Conservation (phyloP, 352 stramenopile genomes). For the Peronospora belbahrii region DNA sequence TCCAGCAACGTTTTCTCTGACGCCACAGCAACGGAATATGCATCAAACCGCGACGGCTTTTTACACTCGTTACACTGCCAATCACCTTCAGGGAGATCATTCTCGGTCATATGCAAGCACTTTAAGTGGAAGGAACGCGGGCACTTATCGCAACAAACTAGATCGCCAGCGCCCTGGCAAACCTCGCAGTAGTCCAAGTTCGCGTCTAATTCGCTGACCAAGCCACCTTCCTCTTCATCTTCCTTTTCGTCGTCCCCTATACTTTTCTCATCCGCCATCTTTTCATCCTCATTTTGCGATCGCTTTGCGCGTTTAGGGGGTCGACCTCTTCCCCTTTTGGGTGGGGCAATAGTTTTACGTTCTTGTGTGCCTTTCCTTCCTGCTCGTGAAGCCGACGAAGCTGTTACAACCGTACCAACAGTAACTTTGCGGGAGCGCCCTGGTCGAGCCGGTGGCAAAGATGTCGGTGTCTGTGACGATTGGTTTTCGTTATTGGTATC, state of each 20-base stretch:
- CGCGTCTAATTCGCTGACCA: slow-evolving; percentile 59
- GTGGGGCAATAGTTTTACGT: slow-evolving; percentile 2
- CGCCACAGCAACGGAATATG: slow-evolving; percentile 37
- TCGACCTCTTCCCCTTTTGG: slow-evolving; percentile 18
- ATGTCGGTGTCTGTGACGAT: neutral
- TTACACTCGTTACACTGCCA: slow-evolving; percentile 76
- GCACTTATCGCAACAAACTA: slow-evolving; percentile 89
- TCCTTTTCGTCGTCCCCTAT: slow-evolving; percentile 9
- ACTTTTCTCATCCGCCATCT: slow-evolving; percentile 18
- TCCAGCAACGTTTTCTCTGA: slow-evolving; percentile 41
- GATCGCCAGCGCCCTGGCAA: slow-evolving; percentile 72
- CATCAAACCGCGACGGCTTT: slow-evolving; percentile 61
- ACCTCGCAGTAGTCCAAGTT: slow-evolving; percentile 83
- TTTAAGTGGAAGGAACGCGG: slow-evolving; percentile 87
- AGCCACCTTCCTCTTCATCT: slow-evolving; percentile 19
- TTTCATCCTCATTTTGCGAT: slow-evolving; percentile 10
- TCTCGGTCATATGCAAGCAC: slow-evolving; percentile 70
- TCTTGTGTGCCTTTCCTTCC: slow-evolving; percentile 8
- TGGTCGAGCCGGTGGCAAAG: slow-evolving; percentile 7
- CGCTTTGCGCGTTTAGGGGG: slow-evolving; percentile 14
- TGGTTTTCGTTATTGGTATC: slow-evolving; percentile 2
- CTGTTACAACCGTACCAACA: neutral
- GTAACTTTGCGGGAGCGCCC: slow-evolving; percentile 9
- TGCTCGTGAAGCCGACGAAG: neutral
- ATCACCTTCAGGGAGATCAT: slow-evolving; percentile 67